Evolutionary conservation across 139 green algal genomes (phyloP).

Genomic region (Closterium sp.): DNA sequence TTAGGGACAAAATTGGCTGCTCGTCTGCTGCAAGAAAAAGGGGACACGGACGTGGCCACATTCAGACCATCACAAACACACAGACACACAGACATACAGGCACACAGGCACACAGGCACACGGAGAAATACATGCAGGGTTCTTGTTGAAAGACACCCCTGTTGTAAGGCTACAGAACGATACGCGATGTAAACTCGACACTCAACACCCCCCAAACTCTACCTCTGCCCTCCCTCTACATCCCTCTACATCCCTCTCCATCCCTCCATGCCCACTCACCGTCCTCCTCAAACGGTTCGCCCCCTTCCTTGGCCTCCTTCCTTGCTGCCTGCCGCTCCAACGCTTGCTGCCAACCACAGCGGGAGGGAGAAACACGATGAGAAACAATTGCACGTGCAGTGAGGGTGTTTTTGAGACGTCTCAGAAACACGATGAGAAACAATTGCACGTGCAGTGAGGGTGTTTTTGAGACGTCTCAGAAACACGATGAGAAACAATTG

Average conservation of each 20-base stretch:
- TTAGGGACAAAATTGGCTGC: slow-evolving; percentile 61
- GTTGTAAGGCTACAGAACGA: no score
- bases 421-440: no score
- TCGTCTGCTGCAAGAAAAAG: neutral
- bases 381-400: no score
- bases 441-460: no score
- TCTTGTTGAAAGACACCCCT: no score
- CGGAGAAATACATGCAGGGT: no score
- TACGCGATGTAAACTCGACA: neutral
- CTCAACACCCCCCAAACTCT: neutral
- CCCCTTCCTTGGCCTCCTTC: slow-evolving; percentile 26
- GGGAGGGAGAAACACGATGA: neutral
- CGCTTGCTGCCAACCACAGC: slow-evolving; percentile 2
- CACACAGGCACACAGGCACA: no score
- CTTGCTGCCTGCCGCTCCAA: slow-evolving; percentile 3
- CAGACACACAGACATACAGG: no score
- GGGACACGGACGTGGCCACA: neutral
- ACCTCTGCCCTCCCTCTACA: neutral
- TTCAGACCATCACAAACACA: no score
- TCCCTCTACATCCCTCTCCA: neutral
- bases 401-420: no score
- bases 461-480: no score
- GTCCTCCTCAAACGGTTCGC: neutral
- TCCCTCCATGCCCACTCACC: neutral
- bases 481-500: no score